Conservation (phyloP, 2,329 filamentous ascomycete genomes). For the Hypoxylon sp. region DNA sequence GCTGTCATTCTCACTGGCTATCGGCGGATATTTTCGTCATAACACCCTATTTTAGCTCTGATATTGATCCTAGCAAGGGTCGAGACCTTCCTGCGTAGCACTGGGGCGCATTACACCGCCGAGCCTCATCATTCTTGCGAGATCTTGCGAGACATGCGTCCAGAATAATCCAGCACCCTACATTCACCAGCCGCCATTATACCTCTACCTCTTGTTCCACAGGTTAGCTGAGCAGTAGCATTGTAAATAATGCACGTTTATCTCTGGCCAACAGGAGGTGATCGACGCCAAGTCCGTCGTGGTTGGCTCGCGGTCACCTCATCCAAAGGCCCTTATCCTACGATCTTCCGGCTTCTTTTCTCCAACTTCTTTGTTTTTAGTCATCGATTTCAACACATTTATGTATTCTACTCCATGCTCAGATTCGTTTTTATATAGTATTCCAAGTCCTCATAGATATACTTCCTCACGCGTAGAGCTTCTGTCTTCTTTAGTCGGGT, state of each 20-base stretch:
- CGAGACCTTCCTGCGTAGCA: constrained; percentile 6
- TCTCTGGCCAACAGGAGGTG: constrained; percentile 17
- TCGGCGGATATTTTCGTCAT: constrained; percentile 22
- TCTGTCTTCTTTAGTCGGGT: background rate
- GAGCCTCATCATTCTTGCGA: constrained; percentile 10
- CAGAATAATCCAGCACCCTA: background rate
- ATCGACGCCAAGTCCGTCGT: constrained; percentile 11
- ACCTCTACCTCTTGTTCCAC: background rate
- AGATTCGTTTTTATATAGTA: background rate
- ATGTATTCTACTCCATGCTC: no score
- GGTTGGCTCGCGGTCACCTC: constrained; percentile 30
- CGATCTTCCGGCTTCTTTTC: constrained; percentile 24
- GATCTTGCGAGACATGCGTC: background rate
- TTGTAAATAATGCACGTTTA: background rate
- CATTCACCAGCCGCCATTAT: background rate
- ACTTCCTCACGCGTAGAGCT: background rate
- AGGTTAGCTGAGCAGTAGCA: background rate
- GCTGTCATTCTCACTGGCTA: constrained; percentile 12
- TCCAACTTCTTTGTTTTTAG: constrained; percentile 21
- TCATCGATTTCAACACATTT: no score
- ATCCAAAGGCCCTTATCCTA: constrained; percentile 15
- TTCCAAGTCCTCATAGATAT: background rate
- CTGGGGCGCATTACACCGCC: constrained; percentile 5
- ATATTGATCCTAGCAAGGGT: constrained; percentile 11
- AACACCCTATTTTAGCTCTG: background rate